phyloP scores from a whole-genome alignment of 768 basidiomycete genomes.

The Hebeloma cylindrosporum region DNA sequence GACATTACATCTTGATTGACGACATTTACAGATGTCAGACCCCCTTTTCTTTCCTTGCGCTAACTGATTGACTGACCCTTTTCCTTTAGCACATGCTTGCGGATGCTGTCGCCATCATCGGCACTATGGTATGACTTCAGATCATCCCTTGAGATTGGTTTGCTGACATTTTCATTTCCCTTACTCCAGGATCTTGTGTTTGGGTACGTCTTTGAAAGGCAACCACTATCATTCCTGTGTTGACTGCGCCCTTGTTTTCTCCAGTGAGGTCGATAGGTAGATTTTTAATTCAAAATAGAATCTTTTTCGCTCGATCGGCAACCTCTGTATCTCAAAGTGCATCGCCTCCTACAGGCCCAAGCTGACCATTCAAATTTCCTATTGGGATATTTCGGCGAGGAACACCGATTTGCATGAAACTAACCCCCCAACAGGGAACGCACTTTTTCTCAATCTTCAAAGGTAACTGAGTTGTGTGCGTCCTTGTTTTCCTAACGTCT shows the following conservation, averaged over 20 bases:
- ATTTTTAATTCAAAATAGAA: conserved; percentile 18
- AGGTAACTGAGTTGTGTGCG: too few relatives aligned
- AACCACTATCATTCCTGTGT: conserved; percentile 5
- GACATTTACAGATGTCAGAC: conserved; percentile 42
- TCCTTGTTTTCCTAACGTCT: too few relatives aligned
- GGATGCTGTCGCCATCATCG: conserved; percentile 95
- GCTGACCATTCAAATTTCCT: too few relatives aligned
- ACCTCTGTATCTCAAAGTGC: neutral
- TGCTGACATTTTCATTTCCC: conserved; percentile 4
- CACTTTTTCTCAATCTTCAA: too few relatives aligned
- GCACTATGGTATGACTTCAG: conserved; percentile 80
- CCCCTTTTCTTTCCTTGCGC: conserved; percentile 10
- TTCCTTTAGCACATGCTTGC: conserved; percentile 76
- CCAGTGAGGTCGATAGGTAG: conserved; percentile 42
- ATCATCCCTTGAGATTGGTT: conserved; percentile 1
- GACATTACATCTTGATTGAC: conserved; percentile 11
- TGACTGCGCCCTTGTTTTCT: conserved; percentile 7
- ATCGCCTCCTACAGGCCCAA: too few relatives aligned
- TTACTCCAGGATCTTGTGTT: conserved; percentile 79
- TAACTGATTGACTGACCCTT: conserved; percentile 21
- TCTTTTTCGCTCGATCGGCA: conserved; percentile 6
- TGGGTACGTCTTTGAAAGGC: conserved; percentile 58
- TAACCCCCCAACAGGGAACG: too few relatives aligned
- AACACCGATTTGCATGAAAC: too few relatives aligned
- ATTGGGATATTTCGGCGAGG: too few relatives aligned